A percentile compares a stretch with the other conserved stretches of the same genome.
phyloP scores from a whole-genome alignment of 192 early-diverging fungal genomes.

The Lunasporangiospora selenospora region DNA sequence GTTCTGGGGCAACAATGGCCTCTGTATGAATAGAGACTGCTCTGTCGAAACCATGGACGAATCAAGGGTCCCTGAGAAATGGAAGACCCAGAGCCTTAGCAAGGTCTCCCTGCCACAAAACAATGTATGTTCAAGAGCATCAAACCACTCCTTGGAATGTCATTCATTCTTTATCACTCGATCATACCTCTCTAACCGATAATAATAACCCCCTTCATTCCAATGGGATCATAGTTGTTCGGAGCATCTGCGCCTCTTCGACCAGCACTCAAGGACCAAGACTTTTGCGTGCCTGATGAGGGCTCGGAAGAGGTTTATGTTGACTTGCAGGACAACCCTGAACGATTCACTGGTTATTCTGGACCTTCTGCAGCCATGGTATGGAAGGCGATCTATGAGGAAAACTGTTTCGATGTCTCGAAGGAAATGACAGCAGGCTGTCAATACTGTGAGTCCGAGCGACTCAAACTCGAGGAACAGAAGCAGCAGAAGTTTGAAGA shows the following conservation, averaged over 20 bases:
- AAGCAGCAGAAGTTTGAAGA: conserved; percentile 1
- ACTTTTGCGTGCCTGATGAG: conserved; percentile 73
- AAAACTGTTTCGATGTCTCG: conserved; percentile 93
- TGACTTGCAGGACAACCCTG: conserved; percentile 90
- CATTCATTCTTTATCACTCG: too few species aligned
- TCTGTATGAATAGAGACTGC: conserved; percentile 73
- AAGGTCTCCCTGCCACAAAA: conserved; percentile 33
- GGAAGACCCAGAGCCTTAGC: conserved; percentile 12
- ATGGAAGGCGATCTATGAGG: conserved; percentile 97
- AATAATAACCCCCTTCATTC: neutral
- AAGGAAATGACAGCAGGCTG: conserved; percentile 60
- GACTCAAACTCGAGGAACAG: conserved; percentile 9
- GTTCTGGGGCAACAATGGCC: conserved; percentile 71
- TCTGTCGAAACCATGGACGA: conserved; percentile 72
- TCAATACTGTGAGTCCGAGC: conserved; percentile 25
- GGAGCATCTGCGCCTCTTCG: too few species aligned
- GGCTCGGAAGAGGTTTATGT: conserved; percentile 80
- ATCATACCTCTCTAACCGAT: neutral
- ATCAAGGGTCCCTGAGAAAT: conserved; percentile 38
- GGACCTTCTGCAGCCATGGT: conserved; percentile 87
- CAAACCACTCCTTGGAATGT: too few species aligned
- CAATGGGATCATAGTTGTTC: too few species aligned
- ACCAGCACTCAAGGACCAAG: conserved; percentile 68
- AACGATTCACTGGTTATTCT: conserved; percentile 96
- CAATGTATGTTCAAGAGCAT: conserved; percentile 7